These are phyloP conservation scores for Fusarium sp. DNA, from an alignment of 2,329 filamentous ascomycete genomes.

Conservation along the genomic window DNA sequence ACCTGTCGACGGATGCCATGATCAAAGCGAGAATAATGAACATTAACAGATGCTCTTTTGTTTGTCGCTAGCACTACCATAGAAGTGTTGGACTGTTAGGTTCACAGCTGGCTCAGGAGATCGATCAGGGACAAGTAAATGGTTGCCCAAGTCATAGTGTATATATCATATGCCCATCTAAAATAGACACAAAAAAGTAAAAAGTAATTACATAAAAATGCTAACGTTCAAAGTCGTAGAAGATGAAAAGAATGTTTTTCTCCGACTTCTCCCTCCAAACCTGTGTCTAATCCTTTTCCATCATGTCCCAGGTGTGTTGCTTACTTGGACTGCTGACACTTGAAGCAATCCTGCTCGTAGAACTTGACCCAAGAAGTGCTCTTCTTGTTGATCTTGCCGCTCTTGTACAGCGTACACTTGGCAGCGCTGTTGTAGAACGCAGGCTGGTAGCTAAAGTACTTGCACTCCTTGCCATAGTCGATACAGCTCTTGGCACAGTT, in stretches of 20 bases:
- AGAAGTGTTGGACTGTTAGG: no score
- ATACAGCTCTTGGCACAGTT: conserved; percentile 37
- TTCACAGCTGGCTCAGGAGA: neutral
- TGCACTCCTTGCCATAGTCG: conserved; percentile 5
- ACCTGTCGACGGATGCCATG: neutral
- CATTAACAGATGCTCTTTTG: neutral
- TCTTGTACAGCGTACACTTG: conserved; percentile 30
- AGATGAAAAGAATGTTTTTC: conserved; percentile 18
- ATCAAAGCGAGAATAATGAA: neutral
- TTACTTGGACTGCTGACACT: conserved; percentile 14
- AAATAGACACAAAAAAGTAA: conserved; percentile 1
- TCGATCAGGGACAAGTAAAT: conserved; percentile 12
- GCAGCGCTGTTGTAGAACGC: neutral
- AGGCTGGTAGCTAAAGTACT: conserved; percentile 24
- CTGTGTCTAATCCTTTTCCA: neutral
- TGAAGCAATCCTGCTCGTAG: conserved; percentile 31
- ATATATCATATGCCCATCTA: conserved; percentile 16
- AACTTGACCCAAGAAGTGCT: conserved; percentile 10
- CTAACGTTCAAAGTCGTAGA: conserved; percentile 19
- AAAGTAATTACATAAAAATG: conserved; percentile 33
- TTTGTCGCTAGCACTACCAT: neutral
- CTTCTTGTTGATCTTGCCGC: conserved; percentile 8
- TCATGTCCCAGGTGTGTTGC: neutral
- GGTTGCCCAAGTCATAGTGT: conserved; percentile 32
- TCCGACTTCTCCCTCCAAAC: neutral